Base-by-base conservation (phyloP, 1,284 basidiomycete species). In the Cryptococcus sp. region DNA sequence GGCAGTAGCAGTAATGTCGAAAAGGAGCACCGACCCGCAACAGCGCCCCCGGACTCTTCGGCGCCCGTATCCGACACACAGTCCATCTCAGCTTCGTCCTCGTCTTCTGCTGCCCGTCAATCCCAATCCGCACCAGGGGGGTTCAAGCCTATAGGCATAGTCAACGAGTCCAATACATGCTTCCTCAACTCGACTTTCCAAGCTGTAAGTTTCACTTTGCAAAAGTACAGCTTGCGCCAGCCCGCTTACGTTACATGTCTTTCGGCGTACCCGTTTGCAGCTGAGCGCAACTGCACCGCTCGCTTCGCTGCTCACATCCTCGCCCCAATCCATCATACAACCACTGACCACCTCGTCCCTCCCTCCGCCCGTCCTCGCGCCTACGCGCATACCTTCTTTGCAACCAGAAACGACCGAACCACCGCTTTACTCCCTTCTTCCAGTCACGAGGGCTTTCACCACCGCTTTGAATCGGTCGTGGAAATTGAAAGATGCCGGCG, bases 151-250 rank as follows among this genome's bases (percentile, higher is more conserved):
- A 67, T 73, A 10, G 91, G 91, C 1, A 82, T 93, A 39, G 76
- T 88, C 64, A 93, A 93, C 75, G 88, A 92, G 80, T 90, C 90
- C 47, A 93, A 93, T 78, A 93, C 91, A 0, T 93, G 91, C 78
- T 94, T 92, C 78, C 89, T 94, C 85, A 94, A 93, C 78, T 91
- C 90, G 19, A 90, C 91, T 20, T 81, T 94, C 40, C 91, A 87
- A 72, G 82, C 83, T 38, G 82, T 84, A 63, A 55, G 80, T 78
- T 52, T 5, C 15, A 10, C 10, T n/a, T 23, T 20, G 20, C 30
- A 25, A 5, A 11, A 8, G 8, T 20, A 15, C 30, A 27, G 20
- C 17, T n/a, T 19, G 15, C 23, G 25, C 19, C n/a, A 19, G 22
- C 25, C 25, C 23, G 41, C 17, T 38, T 20, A 11, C 41, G 27